Evolutionary conservation across 805 yeast species (phyloP), one percentile per base, ranked within the genome.

Genomic region (Yarrowia phangngaensis): DNA sequence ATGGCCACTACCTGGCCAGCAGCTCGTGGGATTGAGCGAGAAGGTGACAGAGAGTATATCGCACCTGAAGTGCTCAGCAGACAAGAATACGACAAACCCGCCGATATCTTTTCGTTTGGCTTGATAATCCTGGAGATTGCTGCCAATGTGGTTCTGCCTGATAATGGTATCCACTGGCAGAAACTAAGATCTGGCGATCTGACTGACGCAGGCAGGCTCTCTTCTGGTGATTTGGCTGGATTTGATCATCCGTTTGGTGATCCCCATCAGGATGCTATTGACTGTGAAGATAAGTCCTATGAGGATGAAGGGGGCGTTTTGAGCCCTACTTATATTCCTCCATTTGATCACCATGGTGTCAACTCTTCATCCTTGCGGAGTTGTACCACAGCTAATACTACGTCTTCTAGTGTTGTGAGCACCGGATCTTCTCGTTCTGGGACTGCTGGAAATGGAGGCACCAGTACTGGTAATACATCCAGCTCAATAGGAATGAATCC

Each of bases 81-180:
- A 34, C 88, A 86, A 61, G 74, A 76, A 33, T 92, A 92, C 62
- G 88, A 87, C 30, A 85, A 83, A 56, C 88, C 90, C 47, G 97
- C 97, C 0, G 98, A 92, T 63, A 80, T 92, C 4, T 92, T 92
- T 63, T 84, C 95, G n/a, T 74, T 89, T 41, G 98, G 98, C 1
- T 70, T 92, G 52, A 84, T 92, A 55, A 83, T 92, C 71, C 83
- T 92, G 41, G 98, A 92, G 64, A 83, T 87, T 58, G 97, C 98
- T 2, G 95, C 97, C 1, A 92, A 92, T 65, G 89, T 92, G 35
- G 80, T 88, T 3, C 70, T 92, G 45, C 98, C 98, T 1, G 97
- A 90, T 58, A 89, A 92, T 62, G 98, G 98, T 5, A 76, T 86
- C 11, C 89, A 94, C 22, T 92, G 98, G 98, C 94, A 94, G 56